Conservation (phyloP, 1,284 basidiomycete genomes). For the Heterobasidion occidentale region DNA sequence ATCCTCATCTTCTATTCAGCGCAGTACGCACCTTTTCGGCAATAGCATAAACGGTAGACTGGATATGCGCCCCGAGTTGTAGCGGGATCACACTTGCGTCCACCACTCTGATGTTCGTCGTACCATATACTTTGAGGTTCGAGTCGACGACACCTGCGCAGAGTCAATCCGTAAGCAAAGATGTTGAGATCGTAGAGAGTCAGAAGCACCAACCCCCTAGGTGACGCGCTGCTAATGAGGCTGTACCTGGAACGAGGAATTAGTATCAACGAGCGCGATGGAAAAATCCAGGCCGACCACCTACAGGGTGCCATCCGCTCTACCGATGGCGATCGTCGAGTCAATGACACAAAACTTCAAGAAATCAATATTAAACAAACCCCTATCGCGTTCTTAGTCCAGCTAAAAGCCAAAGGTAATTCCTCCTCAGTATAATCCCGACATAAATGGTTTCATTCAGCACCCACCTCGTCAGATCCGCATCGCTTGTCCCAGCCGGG, state of each 20-base stretch:
- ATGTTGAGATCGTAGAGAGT: too few relatives aligned
- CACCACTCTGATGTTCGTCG: constrained; percentile 29
- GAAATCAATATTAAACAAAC: too few relatives aligned
- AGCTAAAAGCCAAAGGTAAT: too few relatives aligned
- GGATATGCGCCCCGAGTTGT: neutral
- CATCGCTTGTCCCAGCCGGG: too few relatives aligned
- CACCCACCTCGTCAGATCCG: too few relatives aligned
- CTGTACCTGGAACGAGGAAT: constrained; percentile 3
- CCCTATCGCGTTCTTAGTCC: too few relatives aligned
- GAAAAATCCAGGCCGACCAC: neutral
- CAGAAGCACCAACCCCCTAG: constrained; percentile 4
- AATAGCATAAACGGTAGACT: constrained; percentile 2
- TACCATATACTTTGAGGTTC: constrained; percentile 37
- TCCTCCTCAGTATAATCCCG: too few relatives aligned
- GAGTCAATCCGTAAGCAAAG: neutral
- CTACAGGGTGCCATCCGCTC: neutral
- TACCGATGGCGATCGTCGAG: neutral
- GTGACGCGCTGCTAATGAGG: constrained; percentile 6
- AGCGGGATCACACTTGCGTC: constrained; percentile 33
- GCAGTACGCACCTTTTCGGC: constrained; percentile 1
- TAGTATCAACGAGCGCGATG: neutral
- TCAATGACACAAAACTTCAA: too few relatives aligned
- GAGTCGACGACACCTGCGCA: constrained; percentile 24
- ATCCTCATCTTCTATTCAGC: too few relatives aligned
- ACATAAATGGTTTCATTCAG: too few relatives aligned